These are phyloP conservation scores for Lactarius pseudohatsudake DNA, from an alignment of 768 basidiomycete genomes.

Conservation along the genomic window DNA sequence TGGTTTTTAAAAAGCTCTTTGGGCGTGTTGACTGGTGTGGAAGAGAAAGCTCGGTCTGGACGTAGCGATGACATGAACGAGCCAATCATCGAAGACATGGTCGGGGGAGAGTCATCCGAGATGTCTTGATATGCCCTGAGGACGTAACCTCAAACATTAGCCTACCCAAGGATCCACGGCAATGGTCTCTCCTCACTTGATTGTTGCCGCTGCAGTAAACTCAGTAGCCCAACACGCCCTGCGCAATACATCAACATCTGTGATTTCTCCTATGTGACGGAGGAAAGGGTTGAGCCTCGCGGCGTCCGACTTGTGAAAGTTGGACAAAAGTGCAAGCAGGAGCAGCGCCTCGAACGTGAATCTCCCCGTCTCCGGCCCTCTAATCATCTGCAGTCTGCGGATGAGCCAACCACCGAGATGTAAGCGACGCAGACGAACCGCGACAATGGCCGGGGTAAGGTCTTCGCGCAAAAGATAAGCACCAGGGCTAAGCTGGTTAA, in stretches of 20 bases:
- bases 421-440: slow-evolving; percentile 39
- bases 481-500: slow-evolving; percentile 65
- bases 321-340: slow-evolving; percentile 61
- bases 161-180: not conserved
- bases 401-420: not conserved
- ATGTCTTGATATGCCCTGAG: slow-evolving; percentile 57
- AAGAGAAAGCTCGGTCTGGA: slow-evolving; percentile 53
- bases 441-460: slow-evolving; percentile 54
- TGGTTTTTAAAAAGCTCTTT: slow-evolving; percentile 58
- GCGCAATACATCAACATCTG: slow-evolving; percentile 52
- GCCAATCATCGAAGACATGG: slow-evolving; percentile 50
- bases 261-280: slow-evolving; percentile 47
- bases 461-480: slow-evolving; percentile 68
- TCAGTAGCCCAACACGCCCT: slow-evolving; percentile 59
- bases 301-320: slow-evolving; percentile 72
- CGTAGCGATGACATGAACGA: slow-evolving; percentile 53
- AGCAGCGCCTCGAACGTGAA: slow-evolving; percentile 61
- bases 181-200: slow-evolving; percentile 44
- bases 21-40: slow-evolving; percentile 47
- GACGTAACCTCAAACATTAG: slow-evolving; percentile 1
- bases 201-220: slow-evolving; percentile 48
- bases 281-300: slow-evolving; percentile 68
- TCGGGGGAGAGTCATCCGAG: slow-evolving; percentile 51
- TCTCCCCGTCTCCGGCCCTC: slow-evolving; percentile 51
- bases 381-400: slow-evolving; percentile 49